Conservation (phyloP, 2,329 filamentous ascomycete species). For the Aspergillus costaricaensis region DNA sequence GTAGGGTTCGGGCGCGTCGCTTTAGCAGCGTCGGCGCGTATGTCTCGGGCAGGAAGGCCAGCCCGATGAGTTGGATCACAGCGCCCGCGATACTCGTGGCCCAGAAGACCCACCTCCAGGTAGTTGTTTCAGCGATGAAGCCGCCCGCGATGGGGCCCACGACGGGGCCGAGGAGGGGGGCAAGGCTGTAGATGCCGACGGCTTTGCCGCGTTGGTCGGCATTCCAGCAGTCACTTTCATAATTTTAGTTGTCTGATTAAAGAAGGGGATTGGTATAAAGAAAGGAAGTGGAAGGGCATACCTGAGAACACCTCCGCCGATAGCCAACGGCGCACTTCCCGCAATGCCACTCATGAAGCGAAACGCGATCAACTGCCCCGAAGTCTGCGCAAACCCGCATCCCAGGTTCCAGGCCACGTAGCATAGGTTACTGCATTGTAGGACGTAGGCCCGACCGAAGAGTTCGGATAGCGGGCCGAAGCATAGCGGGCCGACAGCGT, state of each 20-base stretch:
- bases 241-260: not conserved
- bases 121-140: not conserved
- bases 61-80: slow-evolving; percentile 60
- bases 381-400: slow-evolving; percentile 43
- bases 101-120: slow-evolving; percentile 53
- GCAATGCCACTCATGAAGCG: slow-evolving; percentile 61
- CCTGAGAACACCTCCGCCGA: slow-evolving; percentile 46
- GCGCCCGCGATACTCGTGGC: slow-evolving; percentile 63
- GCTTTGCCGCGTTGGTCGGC: not conserved
- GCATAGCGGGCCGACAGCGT: slow-evolving; percentile 38
- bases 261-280: not conserved
- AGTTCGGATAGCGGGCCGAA: slow-evolving; percentile 19
- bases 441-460: slow-evolving; percentile 16
- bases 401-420: slow-evolving; percentile 20
- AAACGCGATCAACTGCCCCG: slow-evolving; percentile 45
- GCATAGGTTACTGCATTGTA: slow-evolving; percentile 18
- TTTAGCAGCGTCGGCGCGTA: slow-evolving; percentile 67
- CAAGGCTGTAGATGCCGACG: not conserved
- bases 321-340: slow-evolving; percentile 47
- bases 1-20: slow-evolving; percentile 43
- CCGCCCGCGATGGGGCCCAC: not conserved
- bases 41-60: slow-evolving; percentile 65
- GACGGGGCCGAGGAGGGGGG: not conserved
- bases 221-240: not conserved
- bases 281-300: slow-evolving; percentile 27